phyloP scores from a whole-genome alignment of 352 stramenopile genomes.

The Pythium grandisporangium region DNA sequence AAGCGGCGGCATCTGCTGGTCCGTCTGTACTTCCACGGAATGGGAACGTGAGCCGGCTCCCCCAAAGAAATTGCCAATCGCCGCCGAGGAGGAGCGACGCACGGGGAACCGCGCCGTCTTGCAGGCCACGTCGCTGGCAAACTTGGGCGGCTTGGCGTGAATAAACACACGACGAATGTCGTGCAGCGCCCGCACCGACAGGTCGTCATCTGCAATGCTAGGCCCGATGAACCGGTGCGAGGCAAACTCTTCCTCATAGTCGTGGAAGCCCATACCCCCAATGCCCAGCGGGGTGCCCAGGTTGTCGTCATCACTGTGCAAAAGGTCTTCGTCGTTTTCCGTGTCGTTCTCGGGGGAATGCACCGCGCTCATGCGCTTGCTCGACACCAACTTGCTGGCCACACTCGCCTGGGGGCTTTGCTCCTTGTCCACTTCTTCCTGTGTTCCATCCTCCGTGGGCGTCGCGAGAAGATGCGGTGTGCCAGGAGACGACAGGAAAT shows the following conservation, averaged over 20 bases:
- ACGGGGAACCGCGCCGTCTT: constrained; percentile 9
- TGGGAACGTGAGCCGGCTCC: constrained; percentile 5
- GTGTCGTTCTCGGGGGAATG: constrained; percentile 12
- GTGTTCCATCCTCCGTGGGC: too few species aligned
- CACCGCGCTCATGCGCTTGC: too few species aligned
- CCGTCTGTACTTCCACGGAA: constrained; percentile 2
- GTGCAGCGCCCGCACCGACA: constrained; percentile 35
- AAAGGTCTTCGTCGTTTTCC: constrained; percentile 16
- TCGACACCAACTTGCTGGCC: too few species aligned
- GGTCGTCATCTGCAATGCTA: constrained; percentile 26
- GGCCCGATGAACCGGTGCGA: constrained; percentile 62
- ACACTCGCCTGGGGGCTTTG: constrained; percentile 1
- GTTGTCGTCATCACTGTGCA: constrained; percentile 24
- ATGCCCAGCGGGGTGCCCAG: constrained; percentile 48
- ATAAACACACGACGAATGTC: constrained; percentile 48
- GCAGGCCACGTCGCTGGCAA: constrained; percentile 36
- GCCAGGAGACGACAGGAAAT: too few species aligned
- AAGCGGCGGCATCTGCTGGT: constrained; percentile 9
- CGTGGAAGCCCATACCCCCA: constrained; percentile 30
- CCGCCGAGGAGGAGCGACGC: constrained; percentile 5
- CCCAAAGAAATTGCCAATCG: background rate
- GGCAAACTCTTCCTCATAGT: constrained; percentile 30
- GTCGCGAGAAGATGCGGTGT: too few species aligned
- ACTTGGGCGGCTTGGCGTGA: constrained; percentile 53
- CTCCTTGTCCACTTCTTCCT: background rate